phyloP scores from a whole-genome alignment of 495 filamentous ascomycete genomes.

The Massariosphaeria phaeospora region DNA sequence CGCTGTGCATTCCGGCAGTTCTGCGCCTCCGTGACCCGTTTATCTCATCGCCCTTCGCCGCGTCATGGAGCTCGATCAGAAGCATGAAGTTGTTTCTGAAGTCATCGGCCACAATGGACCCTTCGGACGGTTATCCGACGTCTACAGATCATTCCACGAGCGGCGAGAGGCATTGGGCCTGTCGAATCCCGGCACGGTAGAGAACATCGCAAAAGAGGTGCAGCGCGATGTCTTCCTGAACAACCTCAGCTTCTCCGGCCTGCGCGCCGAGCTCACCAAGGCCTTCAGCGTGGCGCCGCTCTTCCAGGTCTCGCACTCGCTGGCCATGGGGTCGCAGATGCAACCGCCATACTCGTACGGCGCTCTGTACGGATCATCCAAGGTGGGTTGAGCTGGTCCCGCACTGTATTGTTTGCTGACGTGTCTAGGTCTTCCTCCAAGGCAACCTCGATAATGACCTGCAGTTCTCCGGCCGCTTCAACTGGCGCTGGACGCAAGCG shows the following conservation, averaged over 20 bases:
- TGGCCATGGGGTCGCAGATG: slow-evolving; percentile 81
- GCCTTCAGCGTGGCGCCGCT: slow-evolving; percentile 85
- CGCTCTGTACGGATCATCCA: slow-evolving; percentile 84
- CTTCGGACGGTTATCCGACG: slow-evolving; percentile 62
- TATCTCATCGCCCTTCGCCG: not conserved
- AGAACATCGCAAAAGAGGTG: slow-evolving; percentile 87
- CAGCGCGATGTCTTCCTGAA: slow-evolving; percentile 90
- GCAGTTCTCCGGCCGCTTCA: slow-evolving; percentile 72
- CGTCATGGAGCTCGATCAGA: slow-evolving; percentile 27
- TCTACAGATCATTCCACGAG: slow-evolving; percentile 76
- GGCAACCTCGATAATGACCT: slow-evolving; percentile 90
- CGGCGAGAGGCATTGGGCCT: slow-evolving; percentile 82
- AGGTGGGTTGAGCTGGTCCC: slow-evolving; percentile 53
- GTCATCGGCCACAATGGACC: slow-evolving; percentile 63
- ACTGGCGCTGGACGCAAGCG: slow-evolving; percentile 75
- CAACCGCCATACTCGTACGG: slow-evolving; percentile 92
- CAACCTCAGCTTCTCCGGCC: slow-evolving; percentile 90
- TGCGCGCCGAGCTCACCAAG: slow-evolving; percentile 94
- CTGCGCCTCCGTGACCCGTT: not conserved
- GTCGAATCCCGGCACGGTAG: slow-evolving; percentile 84
- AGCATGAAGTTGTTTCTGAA: slow-evolving; percentile 49
- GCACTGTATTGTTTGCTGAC: slow-evolving; percentile 2
- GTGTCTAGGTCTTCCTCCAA: slow-evolving; percentile 79
- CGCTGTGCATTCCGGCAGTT: not conserved
- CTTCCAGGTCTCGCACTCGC: slow-evolving; percentile 96